Evolutionary conservation across 2,329 filamentous ascomycete species (phyloP), one percentile per base, ranked within the genome.

Genomic region (Apiospora koreana): DNA sequence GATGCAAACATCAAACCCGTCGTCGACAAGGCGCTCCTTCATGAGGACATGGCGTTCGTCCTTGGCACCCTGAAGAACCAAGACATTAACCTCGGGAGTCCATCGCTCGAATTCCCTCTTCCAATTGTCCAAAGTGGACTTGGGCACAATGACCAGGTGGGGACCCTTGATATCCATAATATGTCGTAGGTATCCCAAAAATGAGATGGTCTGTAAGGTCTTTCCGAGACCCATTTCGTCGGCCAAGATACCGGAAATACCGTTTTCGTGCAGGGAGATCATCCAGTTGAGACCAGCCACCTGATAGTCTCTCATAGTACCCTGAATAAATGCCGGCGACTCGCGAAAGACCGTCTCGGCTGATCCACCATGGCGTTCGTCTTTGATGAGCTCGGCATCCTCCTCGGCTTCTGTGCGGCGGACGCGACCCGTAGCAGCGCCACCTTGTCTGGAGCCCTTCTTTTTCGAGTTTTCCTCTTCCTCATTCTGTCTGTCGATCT

Each of bases 161-260:
- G 96, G 96, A 0, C 96, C 96, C 8, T 89, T 94, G 75, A 95
- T 98, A 72, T 91, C 94, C 82, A 94, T 92, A 72, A 98, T 90
- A 81, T 97, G 96, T 77, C 96, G 91, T 58, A 99, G 86, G 79
- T 99, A 99, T 3, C 96, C 96, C 43, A 99, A 84, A 83, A 99
- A 99, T 1, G 96, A 93, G 71, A 99, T 99, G 0, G 96, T 99
- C 82, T 99, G 96, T 38, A 99, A 83, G 0, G 96, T 99, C 86
- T 99, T 99, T 77, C 96, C 96, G 25, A 99, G 87, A 82, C 96
- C 96, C 96, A 99, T 99, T 83, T 99, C 96, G 79, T 99, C 96
- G 72, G 96, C 96, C 67, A 99, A 86, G 73, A 99, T 99, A 75
- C 96, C 96, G 25, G 95, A 98, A 75, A 99, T 99, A 85, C 96